Conservation (phyloP, 306 rosid species). For the Prinsepia uniflora region DNA sequence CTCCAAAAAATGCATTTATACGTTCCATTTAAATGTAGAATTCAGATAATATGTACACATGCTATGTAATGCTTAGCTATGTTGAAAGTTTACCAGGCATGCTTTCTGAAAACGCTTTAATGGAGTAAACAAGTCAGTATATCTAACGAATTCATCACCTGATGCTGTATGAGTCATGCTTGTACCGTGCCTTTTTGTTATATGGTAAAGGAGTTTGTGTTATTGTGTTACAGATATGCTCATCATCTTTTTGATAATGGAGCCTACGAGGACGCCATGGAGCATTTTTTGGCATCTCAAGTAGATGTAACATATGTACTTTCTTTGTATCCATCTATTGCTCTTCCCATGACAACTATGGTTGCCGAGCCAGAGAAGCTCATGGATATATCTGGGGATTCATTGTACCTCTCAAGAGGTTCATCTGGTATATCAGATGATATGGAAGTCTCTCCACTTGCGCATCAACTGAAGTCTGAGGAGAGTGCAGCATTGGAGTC, state of each 20-base stretch:
- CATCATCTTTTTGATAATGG: constrained; percentile 93
- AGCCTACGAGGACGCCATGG: constrained; percentile 97
- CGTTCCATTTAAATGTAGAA: neutral
- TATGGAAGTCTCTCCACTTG: constrained; percentile 51
- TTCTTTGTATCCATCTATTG: constrained; percentile 74
- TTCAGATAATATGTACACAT: neutral
- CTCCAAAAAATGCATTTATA: neutral
- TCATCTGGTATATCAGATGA: constrained; percentile 88
- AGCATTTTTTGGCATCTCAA: constrained; percentile 87
- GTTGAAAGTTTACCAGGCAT: neutral
- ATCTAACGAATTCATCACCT: neutral
- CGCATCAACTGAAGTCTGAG: constrained; percentile 53
- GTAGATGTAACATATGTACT: constrained; percentile 87
- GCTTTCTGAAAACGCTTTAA: neutral
- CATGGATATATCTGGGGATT: constrained; percentile 58
- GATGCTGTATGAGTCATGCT: neutral
- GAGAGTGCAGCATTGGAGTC: constrained; percentile 70
- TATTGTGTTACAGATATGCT: constrained; percentile 62
- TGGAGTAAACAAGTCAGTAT: neutral
- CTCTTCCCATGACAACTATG: constrained; percentile 74
- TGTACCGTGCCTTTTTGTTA: constrained; percentile 2
- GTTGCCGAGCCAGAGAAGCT: constrained; percentile 68
- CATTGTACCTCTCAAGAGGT: constrained; percentile 60
- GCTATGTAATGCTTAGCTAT: neutral
- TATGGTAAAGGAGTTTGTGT: constrained; percentile 29